Conservation (phyloP, 2,329 filamentous ascomycete species). For the Penicillium sclerotigenum region DNA sequence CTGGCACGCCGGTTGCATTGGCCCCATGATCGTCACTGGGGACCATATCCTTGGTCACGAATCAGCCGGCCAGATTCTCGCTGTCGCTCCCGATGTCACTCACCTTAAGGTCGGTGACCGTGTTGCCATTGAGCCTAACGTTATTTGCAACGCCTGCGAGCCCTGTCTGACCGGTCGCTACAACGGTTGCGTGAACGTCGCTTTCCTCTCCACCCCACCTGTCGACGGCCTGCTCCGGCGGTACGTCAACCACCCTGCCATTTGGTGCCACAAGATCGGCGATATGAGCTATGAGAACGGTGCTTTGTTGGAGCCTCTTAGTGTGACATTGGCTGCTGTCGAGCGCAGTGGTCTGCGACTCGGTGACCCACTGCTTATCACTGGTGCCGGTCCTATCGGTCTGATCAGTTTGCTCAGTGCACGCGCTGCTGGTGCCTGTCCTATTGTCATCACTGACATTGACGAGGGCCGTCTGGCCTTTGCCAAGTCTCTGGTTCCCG, state of each 20-base stretch:
- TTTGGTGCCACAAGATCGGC: conserved; percentile 95
- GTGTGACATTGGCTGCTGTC: conserved; percentile 82
- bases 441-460: conserved; percentile 92
- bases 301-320: conserved; percentile 83
- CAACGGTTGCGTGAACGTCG: conserved; percentile 85
- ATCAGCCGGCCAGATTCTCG: conserved; percentile 73
- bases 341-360: conserved; percentile 76
- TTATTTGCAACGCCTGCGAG: conserved; percentile 88
- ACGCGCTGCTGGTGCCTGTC: conserved; percentile 81
- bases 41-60: conserved; percentile 95
- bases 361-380: conserved; percentile 83
- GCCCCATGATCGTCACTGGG: conserved; percentile 86
- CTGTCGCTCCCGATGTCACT: conserved; percentile 70
- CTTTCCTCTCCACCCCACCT: conserved; percentile 87
- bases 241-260: conserved; percentile 91
- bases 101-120: conserved; percentile 79
- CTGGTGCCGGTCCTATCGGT: conserved; percentile 91
- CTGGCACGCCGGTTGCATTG: conserved; percentile 93
- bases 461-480: conserved; percentile 81
- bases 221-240: conserved; percentile 80
- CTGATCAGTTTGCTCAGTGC: conserved; percentile 82
- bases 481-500: conserved; percentile 77
- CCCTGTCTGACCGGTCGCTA: conserved; percentile 89
- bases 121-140: conserved; percentile 89
- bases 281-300: conserved; percentile 90